phyloP scores from a whole-genome alignment of 139 green algal genomes.

The Trebouxia sp. region DNA sequence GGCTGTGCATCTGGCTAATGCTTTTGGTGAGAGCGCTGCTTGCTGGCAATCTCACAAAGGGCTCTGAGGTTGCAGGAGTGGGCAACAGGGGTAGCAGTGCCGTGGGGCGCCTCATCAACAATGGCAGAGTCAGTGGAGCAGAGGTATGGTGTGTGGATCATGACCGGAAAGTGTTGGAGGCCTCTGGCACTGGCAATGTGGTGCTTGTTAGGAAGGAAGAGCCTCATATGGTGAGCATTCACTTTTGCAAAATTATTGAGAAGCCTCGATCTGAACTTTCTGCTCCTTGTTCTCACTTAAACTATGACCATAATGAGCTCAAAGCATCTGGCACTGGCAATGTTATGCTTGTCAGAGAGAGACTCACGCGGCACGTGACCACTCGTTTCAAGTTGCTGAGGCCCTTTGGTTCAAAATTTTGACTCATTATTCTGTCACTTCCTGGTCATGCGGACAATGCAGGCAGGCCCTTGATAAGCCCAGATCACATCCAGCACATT shows the following conservation, averaged over 20 bases:
- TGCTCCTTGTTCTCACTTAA: too few relatives aligned
- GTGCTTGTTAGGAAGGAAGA: constrained; percentile 45
- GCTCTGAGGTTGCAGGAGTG: constrained; percentile 45
- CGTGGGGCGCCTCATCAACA: constrained; percentile 49
- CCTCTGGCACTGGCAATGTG: constrained; percentile 19
- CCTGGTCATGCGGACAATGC: too few relatives aligned
- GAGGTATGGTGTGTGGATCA: constrained; percentile 57
- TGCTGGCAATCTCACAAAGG: not conserved
- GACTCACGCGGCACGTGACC: too few relatives aligned
- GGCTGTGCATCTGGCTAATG: too few relatives aligned
- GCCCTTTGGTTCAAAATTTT: too few relatives aligned
- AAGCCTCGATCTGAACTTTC: too few relatives aligned
- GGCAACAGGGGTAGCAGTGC: constrained; percentile 64
- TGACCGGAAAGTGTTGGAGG: constrained; percentile 41
- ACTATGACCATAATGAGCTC: too few relatives aligned
- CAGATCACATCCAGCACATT: constrained; percentile 33
- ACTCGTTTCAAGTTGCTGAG: too few relatives aligned
- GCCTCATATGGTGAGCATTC: constrained; percentile 21
- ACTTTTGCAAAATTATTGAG: not conserved
- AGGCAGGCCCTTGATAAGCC: constrained; percentile 3
- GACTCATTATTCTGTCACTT: too few relatives aligned
- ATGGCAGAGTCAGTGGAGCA: constrained; percentile 7
- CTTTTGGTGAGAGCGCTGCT: too few relatives aligned
- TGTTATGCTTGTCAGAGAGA: too few relatives aligned
- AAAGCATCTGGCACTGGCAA: too few relatives aligned